phyloP scores from a whole-genome alignment of 345 rosid species.

The Eucalyptus curtisii region DNA sequence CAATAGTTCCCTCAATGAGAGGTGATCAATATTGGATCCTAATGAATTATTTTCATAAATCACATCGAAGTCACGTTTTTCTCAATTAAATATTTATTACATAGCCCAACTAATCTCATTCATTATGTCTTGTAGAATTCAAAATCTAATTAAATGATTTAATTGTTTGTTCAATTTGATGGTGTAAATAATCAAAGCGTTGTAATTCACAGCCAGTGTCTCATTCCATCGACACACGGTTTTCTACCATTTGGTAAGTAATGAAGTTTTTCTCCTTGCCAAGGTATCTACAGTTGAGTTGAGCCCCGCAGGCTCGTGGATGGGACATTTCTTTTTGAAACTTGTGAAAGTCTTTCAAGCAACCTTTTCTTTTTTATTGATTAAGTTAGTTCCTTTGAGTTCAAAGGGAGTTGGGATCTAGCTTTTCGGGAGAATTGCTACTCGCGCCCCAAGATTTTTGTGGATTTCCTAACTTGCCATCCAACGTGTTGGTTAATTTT shows the following conservation, averaged over 20 bases:
- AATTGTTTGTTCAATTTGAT: background rate
- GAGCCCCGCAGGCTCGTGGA: too few species aligned
- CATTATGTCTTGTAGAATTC: background rate
- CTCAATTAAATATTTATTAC: background rate
- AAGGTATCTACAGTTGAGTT: too few species aligned
- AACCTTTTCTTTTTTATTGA: too few species aligned
- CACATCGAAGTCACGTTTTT: background rate
- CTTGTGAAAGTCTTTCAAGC: background rate
- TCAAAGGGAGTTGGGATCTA: too few species aligned
- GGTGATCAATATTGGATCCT: too few species aligned
- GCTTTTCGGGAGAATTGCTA: background rate
- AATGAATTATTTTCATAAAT: too few species aligned
- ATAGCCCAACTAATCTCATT: background rate
- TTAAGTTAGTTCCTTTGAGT: too few species aligned
- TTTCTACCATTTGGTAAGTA: too few species aligned
- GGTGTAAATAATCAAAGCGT: too few species aligned
- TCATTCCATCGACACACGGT: rapidly evolving
- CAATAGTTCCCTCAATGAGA: background rate
- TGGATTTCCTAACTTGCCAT: background rate
- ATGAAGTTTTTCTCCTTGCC: too few species aligned
- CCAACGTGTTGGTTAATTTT: background rate
- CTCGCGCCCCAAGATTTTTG: background rate
- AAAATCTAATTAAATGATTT: background rate
- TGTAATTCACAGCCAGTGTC: background rate
- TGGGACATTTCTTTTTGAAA: too few species aligned